These are phyloP conservation scores for Diplocarpon rosae DNA, from an alignment of 2,329 filamentous ascomycete genomes.

Conservation along the genomic window DNA sequence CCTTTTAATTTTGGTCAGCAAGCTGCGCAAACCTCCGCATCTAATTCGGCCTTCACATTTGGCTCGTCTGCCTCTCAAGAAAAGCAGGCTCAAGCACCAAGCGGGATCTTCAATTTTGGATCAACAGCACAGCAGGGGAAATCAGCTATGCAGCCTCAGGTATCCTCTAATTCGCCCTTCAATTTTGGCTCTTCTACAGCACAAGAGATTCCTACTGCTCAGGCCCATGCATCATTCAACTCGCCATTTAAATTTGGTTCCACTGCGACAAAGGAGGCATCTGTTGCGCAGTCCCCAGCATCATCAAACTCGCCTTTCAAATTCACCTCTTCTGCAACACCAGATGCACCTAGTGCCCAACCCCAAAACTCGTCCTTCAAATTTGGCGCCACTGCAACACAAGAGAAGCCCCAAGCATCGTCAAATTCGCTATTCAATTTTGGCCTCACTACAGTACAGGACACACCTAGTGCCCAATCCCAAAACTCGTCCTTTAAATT, in stretches of 20 bases:
- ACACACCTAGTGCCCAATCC: no score
- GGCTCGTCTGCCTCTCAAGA: background rate
- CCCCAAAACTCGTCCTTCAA: no score
- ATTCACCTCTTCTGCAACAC: no score
- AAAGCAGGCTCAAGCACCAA: background rate
- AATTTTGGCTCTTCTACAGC: conserved; percentile 6
- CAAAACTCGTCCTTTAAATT: no score
- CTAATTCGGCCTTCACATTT: conserved; percentile 2
- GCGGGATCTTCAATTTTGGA: conserved; percentile 5
- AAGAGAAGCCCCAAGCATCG: no score
- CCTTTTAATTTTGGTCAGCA: conserved; percentile 4
- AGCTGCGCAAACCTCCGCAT: background rate
- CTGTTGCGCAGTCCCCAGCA: background rate
- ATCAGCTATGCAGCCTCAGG: background rate
- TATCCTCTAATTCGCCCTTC: conserved; percentile 4
- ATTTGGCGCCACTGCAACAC: no score
- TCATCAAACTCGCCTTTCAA: no score
- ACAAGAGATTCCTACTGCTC: background rate
- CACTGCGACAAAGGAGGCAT: background rate
- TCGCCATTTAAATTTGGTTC: background rate
- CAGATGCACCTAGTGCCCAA: no score
- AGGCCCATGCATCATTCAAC: background rate
- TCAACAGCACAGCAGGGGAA: background rate
- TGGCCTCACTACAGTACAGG: no score
- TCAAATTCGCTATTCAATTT: no score